Base-by-base conservation (phyloP, 2,329 filamentous ascomycete genomes). In the Talaromyces atroroseus region DNA sequence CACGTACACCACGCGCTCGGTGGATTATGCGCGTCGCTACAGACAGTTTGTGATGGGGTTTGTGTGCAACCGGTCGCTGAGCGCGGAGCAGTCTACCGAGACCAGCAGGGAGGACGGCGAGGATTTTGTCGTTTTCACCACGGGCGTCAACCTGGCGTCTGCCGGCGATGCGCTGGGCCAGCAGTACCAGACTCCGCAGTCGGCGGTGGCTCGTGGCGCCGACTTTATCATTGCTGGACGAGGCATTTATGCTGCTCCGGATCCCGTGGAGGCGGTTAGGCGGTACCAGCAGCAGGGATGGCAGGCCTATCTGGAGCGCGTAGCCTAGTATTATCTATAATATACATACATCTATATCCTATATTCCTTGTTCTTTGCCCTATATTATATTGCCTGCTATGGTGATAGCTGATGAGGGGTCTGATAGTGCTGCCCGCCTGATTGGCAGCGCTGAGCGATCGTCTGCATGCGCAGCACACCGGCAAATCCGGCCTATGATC, bases 81-180 rank as follows among this genome's bases (percentile, higher is more conserved):
- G 67, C 5, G 71, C 71, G 54, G 66, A 75, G 10, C 53, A 61
- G 45, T 67, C 70, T 4, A 64, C 64, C 6, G 64, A 61, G 23
- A 62, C 61, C 6, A 61, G 59, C 0, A 54, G 63, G 7, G 57
- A 61, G 2, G 68, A 71, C 3, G 66, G 68, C 18, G 76, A 78
- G 62, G 76, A 78, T 59, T 78, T 78, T 59, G 72, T 78, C 3
- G 72, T 78, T 6, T 78, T 78, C 63, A 78, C 76, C 7, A 78
- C 76, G 0, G 76, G 76, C 6, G 74, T 78, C 50, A 78, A 78
- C 59, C 66, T 78, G 12, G 72, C 73, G 8, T 74, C 72, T 7
- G 76, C 75, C 63, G 76, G 76, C 2, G 76, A 78, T 63, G 71
- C 75, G 57, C 63, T 78, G 23, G 76, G 76, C 1, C 76, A 78